Evolutionary conservation across 352 stramenopile genomes (phyloP), one percentile per base, ranked within the genome.

Genomic region (Phytophthora gonapodyides): DNA sequence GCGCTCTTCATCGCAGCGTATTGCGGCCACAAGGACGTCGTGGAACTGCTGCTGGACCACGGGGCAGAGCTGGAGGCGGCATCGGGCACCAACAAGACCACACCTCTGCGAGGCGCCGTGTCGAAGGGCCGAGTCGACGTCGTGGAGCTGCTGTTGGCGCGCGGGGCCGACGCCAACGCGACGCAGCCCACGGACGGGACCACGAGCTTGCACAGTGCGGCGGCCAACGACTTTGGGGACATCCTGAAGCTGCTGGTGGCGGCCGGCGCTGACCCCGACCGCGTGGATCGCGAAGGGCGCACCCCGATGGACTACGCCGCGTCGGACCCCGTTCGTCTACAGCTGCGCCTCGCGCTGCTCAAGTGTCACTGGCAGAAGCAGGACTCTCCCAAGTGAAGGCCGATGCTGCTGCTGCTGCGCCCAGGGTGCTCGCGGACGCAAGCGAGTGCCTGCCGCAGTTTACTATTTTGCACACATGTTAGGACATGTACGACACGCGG

Each of bases 311-410:
- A 82, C 48, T 85, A 82, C 57, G 73, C 76, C 3, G 57, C 71
- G 7, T 77, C 62, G 11, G 71, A 85, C 51, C 61, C 71, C 24
- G 66, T 82, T 48, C 68, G 73, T n/a, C 69, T 82, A 13, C 71
- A 85, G 51, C 55, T 85, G 19, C 64, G 71, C 11, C 73, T 82
- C 40, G 76, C 73, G 40, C 50, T 85, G 62, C 71, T 85, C 42
- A 85, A 85, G 68, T 68, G 55, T 33, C 76, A 82, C 63, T 85
- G 76, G 76, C 70, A 82, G 53, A 71, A 73, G 51, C 56, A 80
- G 52, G 69, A 75, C 31, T 38, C 27, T 19, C 48, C 36, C 46
- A 55, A 57, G 36, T 57, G 30, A 50, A 13, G n/a, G 35, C 17
- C 16, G 31, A n/a, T n/a, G n/a, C n/a, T 37, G 30, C n/a, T 31